Evolutionary conservation across 1,139 yeast genomes (phyloP).

Genomic region (Candida sp.): DNA sequence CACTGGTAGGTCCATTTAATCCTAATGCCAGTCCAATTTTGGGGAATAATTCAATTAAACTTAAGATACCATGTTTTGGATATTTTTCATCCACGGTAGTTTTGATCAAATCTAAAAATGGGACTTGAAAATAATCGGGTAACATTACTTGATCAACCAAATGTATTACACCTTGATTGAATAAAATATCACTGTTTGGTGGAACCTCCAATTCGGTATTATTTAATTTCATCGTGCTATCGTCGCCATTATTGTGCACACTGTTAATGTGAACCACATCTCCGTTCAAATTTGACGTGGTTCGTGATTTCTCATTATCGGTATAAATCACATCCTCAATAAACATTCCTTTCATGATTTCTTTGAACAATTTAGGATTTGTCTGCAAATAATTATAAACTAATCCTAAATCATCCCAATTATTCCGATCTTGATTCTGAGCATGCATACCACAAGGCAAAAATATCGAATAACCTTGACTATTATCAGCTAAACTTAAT

Average conservation of each 20-base stretch:
- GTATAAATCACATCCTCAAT: constrained; percentile 67
- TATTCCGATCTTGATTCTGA: constrained; percentile 4
- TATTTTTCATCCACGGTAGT: constrained; percentile 45
- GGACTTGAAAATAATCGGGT: constrained; percentile 55
- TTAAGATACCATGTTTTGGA: constrained; percentile 37
- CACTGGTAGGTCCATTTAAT: constrained; percentile 13
- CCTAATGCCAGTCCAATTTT: constrained; percentile 18
- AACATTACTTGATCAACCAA: constrained; percentile 55
- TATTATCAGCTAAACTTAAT: constrained; percentile 43
- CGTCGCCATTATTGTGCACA: constrained; percentile 20
- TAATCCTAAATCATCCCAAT: constrained; percentile 69
- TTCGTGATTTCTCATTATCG: constrained; percentile 26
- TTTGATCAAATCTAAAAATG: constrained; percentile 53
- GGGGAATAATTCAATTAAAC: constrained; percentile 42
- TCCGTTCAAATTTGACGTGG: constrained; percentile 26
- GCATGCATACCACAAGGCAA: constrained; percentile 60
- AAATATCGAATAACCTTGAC: constrained; percentile 68
- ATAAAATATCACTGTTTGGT: constrained; percentile 64
- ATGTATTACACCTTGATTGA: constrained; percentile 85
- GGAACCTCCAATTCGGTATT: constrained; percentile 26
- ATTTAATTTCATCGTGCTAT: constrained; percentile 23
- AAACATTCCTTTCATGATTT: constrained; percentile 56
- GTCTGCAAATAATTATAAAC: constrained; percentile 55
- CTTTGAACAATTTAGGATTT: constrained; percentile 48
- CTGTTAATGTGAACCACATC: constrained; percentile 21